Evolutionary conservation across 2,329 filamentous ascomycete species (phyloP), one percentile per base, ranked within the genome.

Genomic region (Ambrosiella cleistominuta): DNA sequence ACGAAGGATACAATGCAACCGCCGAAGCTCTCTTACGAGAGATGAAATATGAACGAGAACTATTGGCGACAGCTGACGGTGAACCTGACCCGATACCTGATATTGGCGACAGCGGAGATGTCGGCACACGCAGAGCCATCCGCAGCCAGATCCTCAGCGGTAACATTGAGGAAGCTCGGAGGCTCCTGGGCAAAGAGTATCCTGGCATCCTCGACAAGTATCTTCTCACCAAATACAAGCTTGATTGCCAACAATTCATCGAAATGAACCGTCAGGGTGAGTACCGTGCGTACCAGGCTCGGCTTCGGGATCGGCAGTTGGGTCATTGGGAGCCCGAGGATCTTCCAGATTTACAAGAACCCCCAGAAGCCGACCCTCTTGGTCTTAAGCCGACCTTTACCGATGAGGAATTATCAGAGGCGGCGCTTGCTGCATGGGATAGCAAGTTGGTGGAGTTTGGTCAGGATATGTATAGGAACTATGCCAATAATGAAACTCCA

Each of bases 1-100:
- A 97, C 64, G 93, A 97, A 65, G 93, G 93, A 60, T 97, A 96
- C 64, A 85, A 96, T 7, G 91, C 96, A 63, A 95, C 91, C 0
- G 90, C 90, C 7, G 81, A 83, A 62, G 88, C 88, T 0, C 97
- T 98, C 73, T 82, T 86, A 2, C 77, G 85, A 64, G 91, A 97
- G 66, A 81, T 95, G 35, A 78, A 80, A 57, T 73, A 78, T 13
- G 87, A 95, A 67, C 84, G 86, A 64, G 74, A 79, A 64, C 82
- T 86, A 7, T 71, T 95, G 58, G 79, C 78, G 62, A 74, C 80
- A 49, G 78, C 81, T 58, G 70, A 78, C 42, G 69, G 69, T 53
- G 68, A 74, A 37, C 69, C 73, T n/a, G 75, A 73, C 65, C 80
- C 74, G 52, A 76, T 47, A 9, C 36, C 86, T 62, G 82, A 82